Percentiles rank a stretch among this genome's conserved stretches.
Evolutionary conservation across 768 basidiomycete species (phyloP).

Genomic region (Hericium erinaceus): DNA sequence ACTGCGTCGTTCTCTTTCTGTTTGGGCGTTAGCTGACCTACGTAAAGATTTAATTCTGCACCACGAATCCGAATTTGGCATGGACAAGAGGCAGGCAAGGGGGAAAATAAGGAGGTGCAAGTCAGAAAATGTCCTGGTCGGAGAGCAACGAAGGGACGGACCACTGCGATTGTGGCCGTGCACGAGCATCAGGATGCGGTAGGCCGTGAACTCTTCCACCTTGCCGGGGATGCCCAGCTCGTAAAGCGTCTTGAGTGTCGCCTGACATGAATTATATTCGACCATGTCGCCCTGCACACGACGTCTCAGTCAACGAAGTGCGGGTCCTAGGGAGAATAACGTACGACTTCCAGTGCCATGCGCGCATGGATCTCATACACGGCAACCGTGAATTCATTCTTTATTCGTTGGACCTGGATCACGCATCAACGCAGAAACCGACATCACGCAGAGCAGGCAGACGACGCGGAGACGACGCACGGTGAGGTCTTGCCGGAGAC

Average conservation of each 20-base stretch:
- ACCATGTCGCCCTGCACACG: constrained; percentile 80
- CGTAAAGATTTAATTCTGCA: constrained; percentile 87
- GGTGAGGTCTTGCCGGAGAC: constrained; percentile 92
- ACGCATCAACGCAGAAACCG: not conserved
- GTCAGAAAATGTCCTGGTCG: not conserved
- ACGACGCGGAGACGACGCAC: constrained; percentile 40
- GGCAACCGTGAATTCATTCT: constrained; percentile 94
- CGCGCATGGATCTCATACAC: constrained; percentile 98
- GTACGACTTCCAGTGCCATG: constrained; percentile 87
- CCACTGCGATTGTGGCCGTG: constrained; percentile 93
- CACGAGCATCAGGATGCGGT: constrained; percentile 91
- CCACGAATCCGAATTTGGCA: not conserved
- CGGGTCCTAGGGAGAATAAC: constrained; percentile 17
- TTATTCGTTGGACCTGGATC: constrained; percentile 89
- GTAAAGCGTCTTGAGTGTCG: constrained; percentile 81
- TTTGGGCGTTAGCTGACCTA: constrained; percentile 93
- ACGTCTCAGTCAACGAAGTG: not conserved
- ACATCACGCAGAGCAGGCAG: not conserved
- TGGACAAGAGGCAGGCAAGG: not conserved
- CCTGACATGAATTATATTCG: constrained; percentile 98
- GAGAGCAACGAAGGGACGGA: constrained; percentile 27
- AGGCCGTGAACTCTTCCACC: constrained; percentile 93
- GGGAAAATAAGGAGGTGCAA: not conserved
- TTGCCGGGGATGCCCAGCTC: constrained; percentile 89
- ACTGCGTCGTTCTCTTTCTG: constrained; percentile 80